Evolutionary conservation across 495 filamentous ascomycete genomes (phyloP).

Genomic region (Neurospora sp.): DNA sequence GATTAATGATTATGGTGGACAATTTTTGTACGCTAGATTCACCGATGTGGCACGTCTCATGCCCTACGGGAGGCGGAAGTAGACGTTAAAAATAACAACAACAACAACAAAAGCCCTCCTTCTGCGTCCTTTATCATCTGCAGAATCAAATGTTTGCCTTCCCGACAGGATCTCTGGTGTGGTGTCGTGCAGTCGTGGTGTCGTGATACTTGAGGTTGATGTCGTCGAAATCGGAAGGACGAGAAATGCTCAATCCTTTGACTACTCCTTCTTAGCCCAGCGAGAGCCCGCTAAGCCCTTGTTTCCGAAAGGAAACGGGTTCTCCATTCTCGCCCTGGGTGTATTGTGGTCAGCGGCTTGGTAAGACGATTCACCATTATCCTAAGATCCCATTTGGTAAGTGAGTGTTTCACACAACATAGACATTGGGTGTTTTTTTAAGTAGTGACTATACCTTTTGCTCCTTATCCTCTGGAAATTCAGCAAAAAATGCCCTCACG

Average conservation of each 20-base stretch:
- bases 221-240: not conserved
- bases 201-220: not conserved
- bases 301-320: not conserved
- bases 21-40: too few relatives aligned
- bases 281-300: not conserved
- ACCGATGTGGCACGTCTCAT: too few relatives aligned
- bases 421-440: not conserved
- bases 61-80: too few relatives aligned
- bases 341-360: not conserved
- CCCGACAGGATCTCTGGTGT: too few relatives aligned
- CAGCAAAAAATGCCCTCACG: not conserved
- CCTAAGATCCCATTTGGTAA: not conserved
- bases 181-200: too few relatives aligned
- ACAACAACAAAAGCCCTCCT: not conserved
- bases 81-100: too few relatives aligned
- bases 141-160: not conserved
- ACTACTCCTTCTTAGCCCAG: not conserved
- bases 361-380: not conserved
- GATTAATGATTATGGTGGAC: too few relatives aligned
- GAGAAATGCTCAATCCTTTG: not conserved
- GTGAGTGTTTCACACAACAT: not conserved
- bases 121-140: not conserved
- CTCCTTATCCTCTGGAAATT: not conserved
- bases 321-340: not conserved
- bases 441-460: not conserved